Evolutionary conservation across 768 basidiomycete species (phyloP).

Genomic region (Phallus indusiatus): DNA sequence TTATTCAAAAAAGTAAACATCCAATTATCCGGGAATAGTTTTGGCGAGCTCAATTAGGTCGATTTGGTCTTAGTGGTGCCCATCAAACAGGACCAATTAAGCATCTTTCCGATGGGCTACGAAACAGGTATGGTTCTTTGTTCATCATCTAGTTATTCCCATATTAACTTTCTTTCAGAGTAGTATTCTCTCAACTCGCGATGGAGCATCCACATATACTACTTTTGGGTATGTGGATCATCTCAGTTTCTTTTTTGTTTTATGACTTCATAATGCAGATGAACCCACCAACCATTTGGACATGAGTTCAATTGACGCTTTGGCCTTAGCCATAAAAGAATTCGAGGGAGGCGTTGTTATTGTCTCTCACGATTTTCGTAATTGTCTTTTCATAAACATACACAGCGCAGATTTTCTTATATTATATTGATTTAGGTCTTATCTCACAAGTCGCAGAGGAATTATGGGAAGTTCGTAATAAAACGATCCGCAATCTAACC

Average conservation of each 20-base stretch:
- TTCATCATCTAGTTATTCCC: slow-evolving; percentile 10
- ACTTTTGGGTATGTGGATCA: slow-evolving; percentile 50
- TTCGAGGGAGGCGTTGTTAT: slow-evolving; percentile 98
- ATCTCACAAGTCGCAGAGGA: slow-evolving; percentile 98
- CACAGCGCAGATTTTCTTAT: not conserved
- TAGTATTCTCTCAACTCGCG: slow-evolving; percentile 91
- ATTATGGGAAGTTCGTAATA: slow-evolving; percentile 96
- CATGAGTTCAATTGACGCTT: slow-evolving; percentile 95
- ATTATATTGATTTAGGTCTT: slow-evolving; percentile 44
- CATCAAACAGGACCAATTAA: slow-evolving; percentile 93
- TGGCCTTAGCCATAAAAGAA: slow-evolving; percentile 91
- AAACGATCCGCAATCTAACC: slow-evolving; percentile 86
- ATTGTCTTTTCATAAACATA: slow-evolving; percentile 23
- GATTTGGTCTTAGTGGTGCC: slow-evolving; percentile 88
- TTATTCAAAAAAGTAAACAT: not conserved
- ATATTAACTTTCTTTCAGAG: slow-evolving; percentile 33
- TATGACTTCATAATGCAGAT: slow-evolving; percentile 33
- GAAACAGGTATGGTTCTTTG: slow-evolving; percentile 67
- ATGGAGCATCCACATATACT: slow-evolving; percentile 98
- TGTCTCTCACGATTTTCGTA: slow-evolving; percentile 99
- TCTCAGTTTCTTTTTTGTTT: slow-evolving; percentile 9
- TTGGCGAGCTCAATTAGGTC: slow-evolving; percentile 90
- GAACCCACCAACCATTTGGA: slow-evolving; percentile 98
- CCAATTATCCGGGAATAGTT: slow-evolving; percentile 36
- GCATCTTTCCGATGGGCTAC: slow-evolving; percentile 90